Percentiles rank a stretch among this genome's conserved stretches.
Conservation (phyloP, 2,329 filamentous ascomycete genomes). For the Ceratocystis alfenasii region DNA sequence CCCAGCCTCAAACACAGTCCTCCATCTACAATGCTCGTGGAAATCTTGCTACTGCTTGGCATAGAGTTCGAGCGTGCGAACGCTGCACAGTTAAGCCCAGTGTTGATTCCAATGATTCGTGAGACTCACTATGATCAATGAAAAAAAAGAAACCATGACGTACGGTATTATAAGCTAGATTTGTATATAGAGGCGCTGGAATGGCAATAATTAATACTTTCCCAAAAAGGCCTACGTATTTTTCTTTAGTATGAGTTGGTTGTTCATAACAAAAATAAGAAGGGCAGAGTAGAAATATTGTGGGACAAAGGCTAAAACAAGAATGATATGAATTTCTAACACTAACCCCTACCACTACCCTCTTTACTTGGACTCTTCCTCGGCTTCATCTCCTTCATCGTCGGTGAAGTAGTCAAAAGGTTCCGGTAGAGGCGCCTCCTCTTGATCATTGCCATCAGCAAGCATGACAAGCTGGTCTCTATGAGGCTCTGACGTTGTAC, state of each 20-base stretch:
- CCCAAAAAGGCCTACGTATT: neutral
- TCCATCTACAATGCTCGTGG: constrained; percentile 53
- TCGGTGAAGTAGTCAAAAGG: constrained; percentile 74
- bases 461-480: constrained; percentile 47
- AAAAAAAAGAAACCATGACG: neutral
- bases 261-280: neutral
- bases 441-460: constrained; percentile 63
- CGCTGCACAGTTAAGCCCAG: constrained; percentile 23
- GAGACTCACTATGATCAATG: neutral
- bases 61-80: constrained; percentile 39
- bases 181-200: constrained; percentile 4
- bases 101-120: neutral
- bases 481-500: neutral
- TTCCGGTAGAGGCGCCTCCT: constrained; percentile 56
- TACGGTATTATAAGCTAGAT: neutral
- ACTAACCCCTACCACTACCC: neutral
- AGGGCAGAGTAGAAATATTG: neutral
- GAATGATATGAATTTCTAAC: neutral
- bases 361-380: constrained; percentile 7
- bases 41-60: constrained; percentile 56
- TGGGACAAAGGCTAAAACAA: neutral
- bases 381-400: constrained; percentile 37
- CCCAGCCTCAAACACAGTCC: constrained; percentile 49
- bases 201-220: constrained; percentile 2
- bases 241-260: neutral